Conservation (phyloP, 2,329 filamentous ascomycete genomes). For the Aspergillus thermomutatus region DNA sequence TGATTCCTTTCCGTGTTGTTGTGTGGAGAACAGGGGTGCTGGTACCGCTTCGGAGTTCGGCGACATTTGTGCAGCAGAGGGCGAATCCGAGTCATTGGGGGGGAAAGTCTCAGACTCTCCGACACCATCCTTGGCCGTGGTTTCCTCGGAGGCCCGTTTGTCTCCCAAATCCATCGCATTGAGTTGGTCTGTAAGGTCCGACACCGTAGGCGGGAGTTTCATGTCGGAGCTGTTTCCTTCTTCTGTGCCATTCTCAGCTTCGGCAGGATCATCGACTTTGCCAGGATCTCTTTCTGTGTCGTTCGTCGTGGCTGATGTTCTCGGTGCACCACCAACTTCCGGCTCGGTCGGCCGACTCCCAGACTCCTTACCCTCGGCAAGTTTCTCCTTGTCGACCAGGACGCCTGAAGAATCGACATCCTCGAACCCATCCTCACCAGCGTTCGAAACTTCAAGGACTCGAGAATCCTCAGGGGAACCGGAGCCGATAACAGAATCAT, state of each 20-base stretch:
- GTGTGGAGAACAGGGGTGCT: conserved; percentile 61
- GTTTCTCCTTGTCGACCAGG: conserved; percentile 68
- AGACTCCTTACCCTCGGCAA: conserved; percentile 58
- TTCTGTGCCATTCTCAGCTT: conserved; percentile 25
- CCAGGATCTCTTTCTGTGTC: conserved; percentile 55
- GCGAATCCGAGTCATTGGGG: conserved; percentile 7
- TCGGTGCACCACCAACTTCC: conserved; percentile 20
- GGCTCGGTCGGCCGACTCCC: conserved; percentile 21
- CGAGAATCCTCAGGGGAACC: conserved; percentile 64
- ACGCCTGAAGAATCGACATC: conserved; percentile 72
- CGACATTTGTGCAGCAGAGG: conserved; percentile 32
- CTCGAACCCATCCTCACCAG: conserved; percentile 87
- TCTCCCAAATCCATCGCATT: conserved; percentile 59
- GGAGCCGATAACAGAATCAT: conserved; percentile 40
- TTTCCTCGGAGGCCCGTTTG: conserved; percentile 49
- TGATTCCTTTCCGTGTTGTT: conserved; percentile 23
- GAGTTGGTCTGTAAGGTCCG: conserved; percentile 54
- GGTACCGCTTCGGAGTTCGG: conserved; percentile 66
- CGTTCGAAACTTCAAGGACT: conserved; percentile 73
- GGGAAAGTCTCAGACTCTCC: conserved; percentile 2
- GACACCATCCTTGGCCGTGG: conserved; percentile 1
- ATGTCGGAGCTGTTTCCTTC: conserved; percentile 19
- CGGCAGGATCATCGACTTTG: conserved; percentile 69
- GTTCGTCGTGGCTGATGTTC: conserved; percentile 1
- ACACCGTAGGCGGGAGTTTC: conserved; percentile 48